These are phyloP conservation scores for Skeletonema marinoi DNA, from an alignment of 108 stramenopile genomes.

Conservation along the genomic window DNA sequence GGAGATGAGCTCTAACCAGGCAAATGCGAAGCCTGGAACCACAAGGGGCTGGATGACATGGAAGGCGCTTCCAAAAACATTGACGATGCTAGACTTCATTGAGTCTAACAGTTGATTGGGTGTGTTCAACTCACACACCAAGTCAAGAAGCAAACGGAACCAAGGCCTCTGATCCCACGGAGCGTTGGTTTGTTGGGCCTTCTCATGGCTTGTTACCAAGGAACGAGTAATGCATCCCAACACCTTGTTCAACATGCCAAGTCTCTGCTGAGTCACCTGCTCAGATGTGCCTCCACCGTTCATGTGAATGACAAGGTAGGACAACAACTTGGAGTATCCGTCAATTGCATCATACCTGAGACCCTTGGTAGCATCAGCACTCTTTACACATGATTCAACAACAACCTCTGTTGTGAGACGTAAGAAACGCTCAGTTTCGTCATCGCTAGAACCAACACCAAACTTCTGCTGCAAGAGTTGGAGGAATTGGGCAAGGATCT, in stretches of 20 bases:
- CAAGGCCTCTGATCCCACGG: conserved; percentile 97
- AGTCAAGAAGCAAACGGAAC: conserved; percentile 94
- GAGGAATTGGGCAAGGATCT: conserved; percentile 87
- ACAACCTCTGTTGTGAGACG: conserved; percentile 90
- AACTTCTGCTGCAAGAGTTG: conserved; percentile 86
- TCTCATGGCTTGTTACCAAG: conserved; percentile 81
- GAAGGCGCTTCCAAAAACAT: conserved; percentile 91
- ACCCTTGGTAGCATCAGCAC: conserved; percentile 28
- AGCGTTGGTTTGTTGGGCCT: conserved; percentile 38
- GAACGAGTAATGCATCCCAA: conserved; percentile 80
- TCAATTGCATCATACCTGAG: conserved; percentile 93
- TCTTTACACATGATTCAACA: conserved; percentile 85
- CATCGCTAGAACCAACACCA: conserved; percentile 92
- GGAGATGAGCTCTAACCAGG: conserved; percentile 98
- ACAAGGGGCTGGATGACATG: conserved; percentile 95
- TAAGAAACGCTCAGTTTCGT: conserved; percentile 94
- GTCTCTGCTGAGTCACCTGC: conserved; percentile 68
- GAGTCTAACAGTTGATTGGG: conserved; percentile 81
- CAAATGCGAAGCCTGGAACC: conserved; percentile 95
- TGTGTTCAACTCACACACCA: conserved; percentile 91
- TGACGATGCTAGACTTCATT: conserved; percentile 76
- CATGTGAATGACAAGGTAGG: conserved; percentile 85
- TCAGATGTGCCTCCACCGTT: conserved; percentile 65
- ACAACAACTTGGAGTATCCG: conserved; percentile 91
- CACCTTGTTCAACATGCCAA: conserved; percentile 91